These are phyloP conservation scores for Craspedostauros australis DNA, from an alignment of 108 stramenopile genomes.

Conservation along the genomic window DNA sequence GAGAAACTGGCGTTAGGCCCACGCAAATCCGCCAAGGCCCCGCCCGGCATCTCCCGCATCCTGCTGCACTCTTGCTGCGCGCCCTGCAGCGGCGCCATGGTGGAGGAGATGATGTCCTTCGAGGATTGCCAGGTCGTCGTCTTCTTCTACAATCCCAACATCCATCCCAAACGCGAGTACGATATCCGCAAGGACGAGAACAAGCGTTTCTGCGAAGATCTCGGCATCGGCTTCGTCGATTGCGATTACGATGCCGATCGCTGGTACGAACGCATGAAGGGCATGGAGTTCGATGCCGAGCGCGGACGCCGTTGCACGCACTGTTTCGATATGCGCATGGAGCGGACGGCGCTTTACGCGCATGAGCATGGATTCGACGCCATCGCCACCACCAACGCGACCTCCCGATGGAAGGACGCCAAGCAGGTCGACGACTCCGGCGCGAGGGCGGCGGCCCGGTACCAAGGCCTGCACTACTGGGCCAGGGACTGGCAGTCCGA, in stretches of 20 bases:
- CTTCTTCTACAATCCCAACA: slow-evolving; percentile 68
- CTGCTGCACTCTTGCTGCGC: slow-evolving; percentile 56
- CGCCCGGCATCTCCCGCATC: slow-evolving; percentile 32
- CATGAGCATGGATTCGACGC: slow-evolving; percentile 50
- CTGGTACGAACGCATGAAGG: slow-evolving; percentile 45
- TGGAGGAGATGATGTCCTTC: slow-evolving; percentile 48
- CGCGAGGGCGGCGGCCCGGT: slow-evolving; percentile 29
- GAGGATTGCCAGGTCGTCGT: slow-evolving; percentile 37
- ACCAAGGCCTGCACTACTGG: slow-evolving; percentile 39
- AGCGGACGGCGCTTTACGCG: slow-evolving; percentile 50
- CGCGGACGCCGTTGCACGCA: slow-evolving; percentile 45
- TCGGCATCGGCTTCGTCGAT: slow-evolving; percentile 50
- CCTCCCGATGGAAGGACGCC: slow-evolving; percentile 52
- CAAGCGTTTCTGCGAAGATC: slow-evolving; percentile 27
- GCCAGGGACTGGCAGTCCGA: slow-evolving; percentile 42
- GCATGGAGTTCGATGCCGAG: slow-evolving; percentile 56
- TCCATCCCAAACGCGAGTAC: slow-evolving; percentile 52
- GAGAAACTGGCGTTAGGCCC: slow-evolving; percentile 8
- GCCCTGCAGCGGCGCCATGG: slow-evolving; percentile 59
- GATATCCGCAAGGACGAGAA: slow-evolving; percentile 53
- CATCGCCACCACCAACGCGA: slow-evolving; percentile 59
- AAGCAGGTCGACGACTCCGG: slow-evolving; percentile 48
- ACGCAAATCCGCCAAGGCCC: slow-evolving; percentile 11
- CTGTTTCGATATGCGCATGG: slow-evolving; percentile 68
- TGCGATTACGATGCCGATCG: slow-evolving; percentile 49